A percentile compares a stretch with the other conserved stretches of the same genome.
phyloP scores from a whole-genome alignment of 1,139 yeast genomes.

The Martiniozyma asiatica region DNA sequence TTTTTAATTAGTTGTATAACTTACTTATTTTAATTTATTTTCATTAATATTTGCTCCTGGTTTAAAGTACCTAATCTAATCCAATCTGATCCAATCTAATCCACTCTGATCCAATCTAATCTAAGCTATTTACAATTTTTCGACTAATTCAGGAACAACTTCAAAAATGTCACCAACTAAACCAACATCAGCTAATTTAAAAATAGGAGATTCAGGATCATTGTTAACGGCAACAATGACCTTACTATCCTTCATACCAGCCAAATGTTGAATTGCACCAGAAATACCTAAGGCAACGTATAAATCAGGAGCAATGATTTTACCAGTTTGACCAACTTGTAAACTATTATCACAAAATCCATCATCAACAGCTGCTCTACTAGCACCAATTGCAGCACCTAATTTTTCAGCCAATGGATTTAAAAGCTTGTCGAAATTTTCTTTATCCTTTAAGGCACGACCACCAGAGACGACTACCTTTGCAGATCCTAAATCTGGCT shows the following conservation, averaged over 20 bases:
- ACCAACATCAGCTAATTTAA: slow-evolving; percentile 83
- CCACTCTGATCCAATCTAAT: too few species aligned
- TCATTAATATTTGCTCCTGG: too few species aligned
- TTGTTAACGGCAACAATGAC: slow-evolving; percentile 89
- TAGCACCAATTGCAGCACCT: slow-evolving; percentile 93
- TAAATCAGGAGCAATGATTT: slow-evolving; percentile 91
- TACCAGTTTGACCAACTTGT: slow-evolving; percentile 97
- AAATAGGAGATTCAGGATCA: slow-evolving; percentile 89
- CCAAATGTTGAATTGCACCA: slow-evolving; percentile 96
- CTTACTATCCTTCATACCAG: slow-evolving; percentile 97
- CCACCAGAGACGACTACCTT: slow-evolving; percentile 81
- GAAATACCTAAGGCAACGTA: slow-evolving; percentile 90
- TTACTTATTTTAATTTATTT: too few species aligned
- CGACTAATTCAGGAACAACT: slow-evolving; percentile 76
- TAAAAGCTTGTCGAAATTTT: slow-evolving; percentile 64
- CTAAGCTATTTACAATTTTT: slow-evolving; percentile 46
- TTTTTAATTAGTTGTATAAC: too few species aligned
- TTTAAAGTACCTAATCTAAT: too few species aligned
- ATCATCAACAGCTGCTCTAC: slow-evolving; percentile 95
- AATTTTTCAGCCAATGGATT: slow-evolving; percentile 78
- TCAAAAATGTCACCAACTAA: slow-evolving; percentile 82
- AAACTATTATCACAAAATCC: slow-evolving; percentile 95
- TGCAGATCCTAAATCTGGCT: slow-evolving; percentile 89
- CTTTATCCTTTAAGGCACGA: slow-evolving; percentile 84
- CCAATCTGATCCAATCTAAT: too few species aligned